These are phyloP conservation scores for Rickenella mellea DNA, from an alignment of 768 basidiomycete species.

Conservation along the genomic window DNA sequence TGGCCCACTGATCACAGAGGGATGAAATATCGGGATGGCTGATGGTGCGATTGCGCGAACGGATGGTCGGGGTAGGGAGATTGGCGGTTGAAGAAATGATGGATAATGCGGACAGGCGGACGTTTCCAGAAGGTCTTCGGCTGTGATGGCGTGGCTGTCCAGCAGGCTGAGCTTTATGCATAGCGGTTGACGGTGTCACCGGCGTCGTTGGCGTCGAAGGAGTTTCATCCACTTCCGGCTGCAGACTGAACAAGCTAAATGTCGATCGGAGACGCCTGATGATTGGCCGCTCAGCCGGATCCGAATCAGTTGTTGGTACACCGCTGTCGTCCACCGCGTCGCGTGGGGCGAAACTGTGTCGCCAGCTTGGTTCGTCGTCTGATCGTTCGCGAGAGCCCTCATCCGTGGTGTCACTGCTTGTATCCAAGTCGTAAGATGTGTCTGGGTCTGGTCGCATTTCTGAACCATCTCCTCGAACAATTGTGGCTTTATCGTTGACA, in stretches of 20 bases:
- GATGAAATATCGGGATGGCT: slow-evolving; percentile 53
- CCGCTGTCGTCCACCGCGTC: background rate
- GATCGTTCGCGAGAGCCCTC: background rate
- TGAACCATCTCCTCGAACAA: slow-evolving; percentile 70
- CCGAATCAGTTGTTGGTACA: background rate
- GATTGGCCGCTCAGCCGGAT: background rate
- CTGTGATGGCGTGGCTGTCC: background rate
- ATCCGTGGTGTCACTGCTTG: background rate
- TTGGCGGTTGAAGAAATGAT: slow-evolving; percentile 28
- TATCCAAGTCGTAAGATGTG: too few species aligned
- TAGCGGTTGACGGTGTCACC: too few species aligned
- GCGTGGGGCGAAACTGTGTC: background rate
- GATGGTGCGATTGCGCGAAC: slow-evolving; percentile 22
- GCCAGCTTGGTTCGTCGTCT: background rate
- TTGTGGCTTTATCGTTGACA: slow-evolving; percentile 50
- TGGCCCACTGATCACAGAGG: slow-evolving; percentile 50
- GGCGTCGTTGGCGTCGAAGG: background rate
- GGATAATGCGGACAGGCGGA: slow-evolving; percentile 14
- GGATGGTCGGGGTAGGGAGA: slow-evolving; percentile 39
- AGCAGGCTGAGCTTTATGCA: too few species aligned
- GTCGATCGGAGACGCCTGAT: background rate
- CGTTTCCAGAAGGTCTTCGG: background rate
- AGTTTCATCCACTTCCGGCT: background rate
- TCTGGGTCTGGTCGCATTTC: too few species aligned
- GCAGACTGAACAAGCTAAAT: background rate